Evolutionary conservation across 441 rosid species (phyloP).

Genomic region (Melastoma candidum): DNA sequence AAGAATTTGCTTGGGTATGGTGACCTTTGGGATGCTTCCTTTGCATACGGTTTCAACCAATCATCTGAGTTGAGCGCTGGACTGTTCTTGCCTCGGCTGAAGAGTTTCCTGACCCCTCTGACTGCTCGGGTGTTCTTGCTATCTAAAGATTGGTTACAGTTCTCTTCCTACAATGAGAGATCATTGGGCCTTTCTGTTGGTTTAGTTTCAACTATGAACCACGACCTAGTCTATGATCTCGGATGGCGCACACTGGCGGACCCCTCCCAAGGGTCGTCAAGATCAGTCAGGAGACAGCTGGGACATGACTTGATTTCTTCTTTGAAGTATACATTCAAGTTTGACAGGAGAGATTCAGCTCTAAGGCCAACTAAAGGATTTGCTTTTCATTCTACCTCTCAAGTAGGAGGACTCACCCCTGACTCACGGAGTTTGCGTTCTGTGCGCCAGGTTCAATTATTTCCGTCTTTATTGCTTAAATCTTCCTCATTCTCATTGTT

Average conservation of each 20-base stretch:
- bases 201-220: conserved; percentile 52
- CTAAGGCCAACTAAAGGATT: conserved; percentile 76
- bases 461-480: conserved; percentile 10
- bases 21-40: conserved; percentile 82
- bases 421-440: conserved; percentile 76
- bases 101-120: conserved; percentile 46
- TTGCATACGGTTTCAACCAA: conserved; percentile 73
- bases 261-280: conserved; percentile 59
- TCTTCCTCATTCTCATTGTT: conserved; percentile 5
- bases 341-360: conserved; percentile 66
- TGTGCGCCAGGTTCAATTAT: conserved; percentile 58
- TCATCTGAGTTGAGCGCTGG: conserved; percentile 78
- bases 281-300: conserved; percentile 71
- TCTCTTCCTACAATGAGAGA: conserved; percentile 76
- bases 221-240: conserved; percentile 64
- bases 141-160: conserved; percentile 80
- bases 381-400: conserved; percentile 69
- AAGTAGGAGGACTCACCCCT: conserved; percentile 82
- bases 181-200: conserved; percentile 82
- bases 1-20: conserved; percentile 88
- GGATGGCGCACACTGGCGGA: conserved; percentile 78
- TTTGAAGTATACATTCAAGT: conserved; percentile 61
- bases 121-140: conserved; percentile 58
- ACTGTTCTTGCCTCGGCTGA: conserved; percentile 66
- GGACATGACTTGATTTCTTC: conserved; percentile 77